These are phyloP conservation scores for Apophysomyces ossiformis DNA, from an alignment of 371 early-diverging fungal species.

Conservation along the genomic window DNA sequence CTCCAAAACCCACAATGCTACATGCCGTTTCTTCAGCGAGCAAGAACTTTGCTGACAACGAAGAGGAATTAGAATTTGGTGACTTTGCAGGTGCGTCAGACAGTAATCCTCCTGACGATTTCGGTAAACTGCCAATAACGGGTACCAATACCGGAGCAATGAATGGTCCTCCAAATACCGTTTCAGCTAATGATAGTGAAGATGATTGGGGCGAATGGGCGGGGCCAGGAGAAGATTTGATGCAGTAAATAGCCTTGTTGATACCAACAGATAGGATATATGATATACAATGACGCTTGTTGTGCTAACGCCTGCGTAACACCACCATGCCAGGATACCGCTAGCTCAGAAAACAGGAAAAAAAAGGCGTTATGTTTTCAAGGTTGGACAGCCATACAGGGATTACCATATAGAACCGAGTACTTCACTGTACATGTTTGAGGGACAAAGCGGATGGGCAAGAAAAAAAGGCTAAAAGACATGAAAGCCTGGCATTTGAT, in stretches of 20 bases:
- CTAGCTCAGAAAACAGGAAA: too few species aligned
- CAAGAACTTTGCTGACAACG: background rate
- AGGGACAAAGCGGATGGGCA: too few species aligned
- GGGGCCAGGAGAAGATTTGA: background rate
- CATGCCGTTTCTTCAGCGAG: background rate
- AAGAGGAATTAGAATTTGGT: background rate
- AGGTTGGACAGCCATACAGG: too few species aligned
- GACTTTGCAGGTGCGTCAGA: background rate
- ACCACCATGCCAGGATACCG: too few species aligned
- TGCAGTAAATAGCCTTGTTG: background rate
- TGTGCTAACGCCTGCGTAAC: too few species aligned
- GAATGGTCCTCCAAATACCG: background rate
- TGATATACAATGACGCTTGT: too few species aligned
- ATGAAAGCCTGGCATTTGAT: too few species aligned
- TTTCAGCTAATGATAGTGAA: background rate
- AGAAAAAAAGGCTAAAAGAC: too few species aligned
- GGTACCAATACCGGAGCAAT: background rate
- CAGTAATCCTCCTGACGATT: background rate
- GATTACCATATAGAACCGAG: too few species aligned
- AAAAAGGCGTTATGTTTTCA: too few species aligned
- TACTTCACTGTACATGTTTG: too few species aligned
- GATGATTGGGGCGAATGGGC: conserved; percentile 6
- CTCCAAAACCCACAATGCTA: background rate
- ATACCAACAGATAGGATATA: too few species aligned
- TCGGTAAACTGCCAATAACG: background rate